Percentiles rank a stretch among this genome's conserved stretches.
Conservation (phyloP, 371 early-diverging fungal genomes). For the Mucor sp. region DNA sequence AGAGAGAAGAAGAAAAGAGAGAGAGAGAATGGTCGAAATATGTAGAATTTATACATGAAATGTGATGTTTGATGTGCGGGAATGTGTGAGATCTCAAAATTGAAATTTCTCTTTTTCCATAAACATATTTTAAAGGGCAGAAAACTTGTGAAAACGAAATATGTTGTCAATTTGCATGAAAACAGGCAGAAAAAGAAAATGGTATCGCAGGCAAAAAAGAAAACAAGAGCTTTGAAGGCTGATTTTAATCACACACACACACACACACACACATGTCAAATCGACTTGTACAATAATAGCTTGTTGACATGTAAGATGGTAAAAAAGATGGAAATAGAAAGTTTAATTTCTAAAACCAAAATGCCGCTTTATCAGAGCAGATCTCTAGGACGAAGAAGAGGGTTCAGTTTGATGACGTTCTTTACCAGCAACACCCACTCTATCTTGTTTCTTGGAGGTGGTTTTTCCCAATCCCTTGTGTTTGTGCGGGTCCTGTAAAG, state of each 20-base stretch:
- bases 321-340: background rate
- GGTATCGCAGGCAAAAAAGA: background rate
- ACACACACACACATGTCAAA: background rate
- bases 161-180: background rate
- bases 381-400: background rate
- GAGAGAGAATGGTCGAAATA: constrained; percentile 1
- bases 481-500: constrained; percentile 50
- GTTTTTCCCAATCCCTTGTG: constrained; percentile 53
- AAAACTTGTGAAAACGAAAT: background rate
- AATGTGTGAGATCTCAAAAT: constrained; percentile 19
- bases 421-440: constrained; percentile 53
- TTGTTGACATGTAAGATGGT: background rate
- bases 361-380: background rate
- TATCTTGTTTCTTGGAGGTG: constrained; percentile 56
- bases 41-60: constrained; percentile 3
- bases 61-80: constrained; percentile 16
- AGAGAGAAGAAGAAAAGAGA: constrained; percentile 7
- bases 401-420: constrained; percentile 15
- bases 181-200: background rate
- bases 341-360: background rate
- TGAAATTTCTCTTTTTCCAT: constrained; percentile 13
- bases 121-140: constrained; percentile 9
- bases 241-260: too few species aligned
- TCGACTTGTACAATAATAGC: background rate
- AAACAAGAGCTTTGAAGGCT: too few species aligned